Percentiles rank a stretch among this genome's conserved stretches.
phyloP scores from a whole-genome alignment of 306 rosid species.

The Acacia melanoxylon region DNA sequence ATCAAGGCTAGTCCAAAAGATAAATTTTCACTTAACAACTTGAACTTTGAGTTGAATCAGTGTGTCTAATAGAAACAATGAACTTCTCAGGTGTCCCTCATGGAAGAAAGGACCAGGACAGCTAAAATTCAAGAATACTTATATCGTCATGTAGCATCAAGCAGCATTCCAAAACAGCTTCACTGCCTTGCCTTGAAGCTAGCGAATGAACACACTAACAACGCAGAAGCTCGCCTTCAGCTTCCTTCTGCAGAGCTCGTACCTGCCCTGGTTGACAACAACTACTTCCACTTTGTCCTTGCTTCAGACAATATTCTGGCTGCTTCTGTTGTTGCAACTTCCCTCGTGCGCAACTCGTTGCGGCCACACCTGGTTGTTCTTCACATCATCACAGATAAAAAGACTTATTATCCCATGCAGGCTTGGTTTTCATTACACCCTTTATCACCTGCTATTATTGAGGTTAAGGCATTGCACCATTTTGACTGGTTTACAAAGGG shows the following conservation, averaged over 20 bases:
- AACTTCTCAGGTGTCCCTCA: conserved; percentile 56
- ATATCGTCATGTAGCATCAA: conserved; percentile 95
- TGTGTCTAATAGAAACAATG: background rate
- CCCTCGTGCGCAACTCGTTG: conserved; percentile 78
- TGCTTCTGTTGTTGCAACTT: conserved; percentile 83
- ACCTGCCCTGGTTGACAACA: conserved; percentile 87
- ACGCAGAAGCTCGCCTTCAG: conserved; percentile 96
- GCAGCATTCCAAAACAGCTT: conserved; percentile 98
- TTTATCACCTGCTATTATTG: conserved; percentile 82
- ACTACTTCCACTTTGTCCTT: conserved; percentile 80
- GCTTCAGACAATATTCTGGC: conserved; percentile 97
- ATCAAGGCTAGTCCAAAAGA: background rate
- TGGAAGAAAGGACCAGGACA: conserved; percentile 85
- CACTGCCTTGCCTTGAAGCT: conserved; percentile 86
- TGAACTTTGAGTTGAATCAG: background rate
- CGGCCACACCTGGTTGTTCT: conserved; percentile 68
- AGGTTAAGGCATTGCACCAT: conserved; percentile 98
- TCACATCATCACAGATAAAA: conserved; percentile 87
- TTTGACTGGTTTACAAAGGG: conserved; percentile 96
- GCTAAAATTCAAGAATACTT: conserved; percentile 97
- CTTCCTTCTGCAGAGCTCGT: conserved; percentile 92
- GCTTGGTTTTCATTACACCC: conserved; percentile 97
- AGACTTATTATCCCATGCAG: conserved; percentile 96
- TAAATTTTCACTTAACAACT: background rate
- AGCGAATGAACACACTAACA: conserved; percentile 89